Conservation (phyloP, 805 yeast species). For the Candida wancherniae region DNA sequence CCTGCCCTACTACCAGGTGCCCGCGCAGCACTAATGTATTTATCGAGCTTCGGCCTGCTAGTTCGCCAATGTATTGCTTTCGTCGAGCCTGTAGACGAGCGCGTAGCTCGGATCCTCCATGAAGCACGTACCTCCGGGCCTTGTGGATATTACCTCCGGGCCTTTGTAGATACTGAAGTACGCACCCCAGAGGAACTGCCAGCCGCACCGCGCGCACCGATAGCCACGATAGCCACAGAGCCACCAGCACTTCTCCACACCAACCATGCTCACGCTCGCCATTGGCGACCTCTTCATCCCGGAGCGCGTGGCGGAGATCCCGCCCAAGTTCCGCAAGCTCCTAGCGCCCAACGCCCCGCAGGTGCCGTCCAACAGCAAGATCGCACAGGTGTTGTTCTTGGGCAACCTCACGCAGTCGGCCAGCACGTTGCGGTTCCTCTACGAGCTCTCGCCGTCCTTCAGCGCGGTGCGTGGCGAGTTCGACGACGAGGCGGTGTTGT, state of each 20-base stretch:
- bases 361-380: conserved; percentile 50
- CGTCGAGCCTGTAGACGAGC: too few species aligned
- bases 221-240: conserved; percentile 1
- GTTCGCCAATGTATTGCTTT: too few species aligned
- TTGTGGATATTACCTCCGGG: too few species aligned
- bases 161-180: background rate
- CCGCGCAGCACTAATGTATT: conserved; percentile 11
- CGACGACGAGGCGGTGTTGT: conserved; percentile 46
- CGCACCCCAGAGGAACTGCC: background rate
- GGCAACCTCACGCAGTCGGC: conserved; percentile 77
- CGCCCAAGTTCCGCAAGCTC: conserved; percentile 63
- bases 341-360: conserved; percentile 57
- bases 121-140: too few species aligned
- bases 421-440: conserved; percentile 58
- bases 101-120: too few species aligned
- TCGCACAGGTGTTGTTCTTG: conserved; percentile 75
- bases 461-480: conserved; percentile 79
- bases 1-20: conserved; percentile 12
- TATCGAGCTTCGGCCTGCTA: too few species aligned
- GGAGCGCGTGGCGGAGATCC: conserved; percentile 65
- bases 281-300: conserved; percentile 91
- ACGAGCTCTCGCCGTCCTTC: conserved; percentile 65
- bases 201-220: conserved; percentile 4
- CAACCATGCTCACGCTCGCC: conserved; percentile 51
- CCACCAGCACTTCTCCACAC: background rate